Base-by-base conservation (phyloP, 352 stramenopile genomes). In the Aphanomyces stellatus region DNA sequence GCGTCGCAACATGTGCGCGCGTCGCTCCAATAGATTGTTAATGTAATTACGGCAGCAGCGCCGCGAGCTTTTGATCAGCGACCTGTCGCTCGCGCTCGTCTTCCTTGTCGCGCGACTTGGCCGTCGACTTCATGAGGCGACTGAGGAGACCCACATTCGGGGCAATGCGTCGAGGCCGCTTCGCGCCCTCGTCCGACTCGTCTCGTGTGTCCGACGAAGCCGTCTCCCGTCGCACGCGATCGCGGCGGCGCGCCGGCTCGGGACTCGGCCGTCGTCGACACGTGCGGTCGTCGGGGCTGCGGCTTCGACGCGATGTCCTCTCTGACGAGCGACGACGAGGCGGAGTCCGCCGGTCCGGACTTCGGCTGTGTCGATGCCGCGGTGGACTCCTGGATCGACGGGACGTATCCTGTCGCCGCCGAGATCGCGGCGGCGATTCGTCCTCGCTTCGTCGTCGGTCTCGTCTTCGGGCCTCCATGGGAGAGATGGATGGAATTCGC, bases 41-140 rank as follows among this genome's bases (percentile, higher is more conserved):
- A n/a, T n/a, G n/a, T n/a, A n/a, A n/a, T n/a, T n/a, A 53, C 7
- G 8, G 7, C 25, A 57, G 27, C 10, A 57, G n/a, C 4, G 49
- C 49, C 6, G 49, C 49, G 22, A 67, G 60, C n/a, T 67, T 67
- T 27, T 67, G 13, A 19, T 48, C 60, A 15, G 60, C 60, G 19
- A 67, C 34, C 57, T 57, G 60, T n/a, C 60, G 60, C 35, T 67
- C 60, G 10, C 60, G 60, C 25, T 67, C 60, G 49, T 67, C 60
- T 67, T 67, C 60, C n/a, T 56, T 49, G 34, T 67, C 60, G 4
- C 60, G 28, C 31, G 60, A 67, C n/a, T 46, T 40, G 8, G 60
- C 60, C 30, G 60, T 67, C 15, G 27, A 55, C 22, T 53, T 55
- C 60, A 67, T 67, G 30, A 67, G 28, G 33, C 60, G 60, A 37